Conservation (phyloP, 225 moss, liverwort and hornwort genomes). For the Physcomitrium patens region DNA sequence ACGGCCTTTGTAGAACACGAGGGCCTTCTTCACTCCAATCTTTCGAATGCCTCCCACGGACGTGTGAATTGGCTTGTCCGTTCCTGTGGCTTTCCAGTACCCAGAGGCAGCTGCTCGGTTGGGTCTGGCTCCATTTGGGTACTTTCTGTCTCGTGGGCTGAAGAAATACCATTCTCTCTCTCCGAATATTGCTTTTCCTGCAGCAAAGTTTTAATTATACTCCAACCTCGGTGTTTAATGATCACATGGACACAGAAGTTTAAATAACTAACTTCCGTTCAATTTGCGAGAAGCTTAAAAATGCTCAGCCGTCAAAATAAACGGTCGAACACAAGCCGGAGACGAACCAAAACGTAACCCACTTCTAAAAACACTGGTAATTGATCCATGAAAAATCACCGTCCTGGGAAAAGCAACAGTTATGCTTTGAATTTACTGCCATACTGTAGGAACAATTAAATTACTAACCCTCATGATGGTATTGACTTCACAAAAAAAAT, state of each 20-base stretch:
- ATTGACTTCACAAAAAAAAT: background rate
- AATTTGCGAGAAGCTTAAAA: too few species aligned
- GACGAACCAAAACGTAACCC: too few species aligned
- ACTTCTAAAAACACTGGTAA: too few species aligned
- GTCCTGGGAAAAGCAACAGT: background rate
- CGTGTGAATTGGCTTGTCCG: conserved; percentile 92
- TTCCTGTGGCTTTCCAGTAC: conserved; percentile 99
- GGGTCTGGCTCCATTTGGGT: conserved; percentile 94
- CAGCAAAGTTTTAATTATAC: background rate
- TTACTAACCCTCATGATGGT: background rate
- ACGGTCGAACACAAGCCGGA: too few species aligned
- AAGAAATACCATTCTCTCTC: conserved; percentile 99
- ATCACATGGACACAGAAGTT: background rate
- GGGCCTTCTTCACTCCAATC: conserved; percentile 97
- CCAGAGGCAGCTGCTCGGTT: conserved; percentile 97
- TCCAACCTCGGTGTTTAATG: background rate
- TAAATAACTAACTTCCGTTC: background rate
- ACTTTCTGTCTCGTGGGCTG: conserved; percentile 98
- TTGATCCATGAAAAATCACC: too few species aligned
- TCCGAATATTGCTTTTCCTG: conserved; percentile 93
- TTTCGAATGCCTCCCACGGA: conserved; percentile 66
- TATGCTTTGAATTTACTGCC: background rate
- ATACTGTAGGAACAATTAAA: background rate
- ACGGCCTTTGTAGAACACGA: conserved; percentile 97
- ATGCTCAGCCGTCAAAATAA: too few species aligned